These are phyloP conservation scores for Bauhinia variegata DNA, from an alignment of 306 rosid genomes.

Conservation along the genomic window DNA sequence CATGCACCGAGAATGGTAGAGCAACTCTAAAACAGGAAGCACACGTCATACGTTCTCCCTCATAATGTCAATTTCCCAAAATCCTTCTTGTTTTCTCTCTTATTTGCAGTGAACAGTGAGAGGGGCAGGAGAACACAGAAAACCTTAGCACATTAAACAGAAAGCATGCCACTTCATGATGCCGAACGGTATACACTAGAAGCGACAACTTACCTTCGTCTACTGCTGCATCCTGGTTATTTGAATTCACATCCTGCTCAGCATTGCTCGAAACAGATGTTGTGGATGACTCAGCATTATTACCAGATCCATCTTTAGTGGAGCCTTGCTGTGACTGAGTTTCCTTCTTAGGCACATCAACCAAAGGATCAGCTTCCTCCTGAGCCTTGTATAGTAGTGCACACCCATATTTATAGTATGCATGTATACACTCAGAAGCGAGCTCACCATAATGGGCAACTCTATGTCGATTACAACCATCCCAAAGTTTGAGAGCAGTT, in stretches of 20 bases:
- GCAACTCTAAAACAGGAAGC: neutral
- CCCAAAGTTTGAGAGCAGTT: slow-evolving; percentile 11
- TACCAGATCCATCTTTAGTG: slow-evolving; percentile 58
- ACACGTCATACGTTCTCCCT: neutral
- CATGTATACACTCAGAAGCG: slow-evolving; percentile 77
- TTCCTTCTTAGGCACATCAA: slow-evolving; percentile 78
- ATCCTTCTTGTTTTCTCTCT: neutral
- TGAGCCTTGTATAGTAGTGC: slow-evolving; percentile 89
- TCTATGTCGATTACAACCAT: slow-evolving; percentile 48
- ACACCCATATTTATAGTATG: slow-evolving; percentile 88
- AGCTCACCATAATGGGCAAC: slow-evolving; percentile 84
- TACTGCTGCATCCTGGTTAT: slow-evolving; percentile 48
- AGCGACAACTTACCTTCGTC: slow-evolving; percentile 63
- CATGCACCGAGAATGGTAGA: too few relatives aligned
- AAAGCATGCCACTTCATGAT: slow-evolving; percentile 7
- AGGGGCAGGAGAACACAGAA: slow-evolving; percentile 27
- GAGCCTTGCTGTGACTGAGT: slow-evolving; percentile 62
- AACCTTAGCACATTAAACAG: slow-evolving; percentile 20
- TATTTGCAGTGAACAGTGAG: slow-evolving; percentile 14
- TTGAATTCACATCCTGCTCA: slow-evolving; percentile 52
- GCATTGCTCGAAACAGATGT: slow-evolving; percentile 59
- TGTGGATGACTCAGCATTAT: slow-evolving; percentile 71
- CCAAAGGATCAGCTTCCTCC: slow-evolving; percentile 96
- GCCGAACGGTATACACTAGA: slow-evolving; percentile 14
- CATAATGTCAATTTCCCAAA: neutral